Base-by-base conservation (phyloP, 2,329 filamentous ascomycete genomes). In the Colletotrichum lini region DNA sequence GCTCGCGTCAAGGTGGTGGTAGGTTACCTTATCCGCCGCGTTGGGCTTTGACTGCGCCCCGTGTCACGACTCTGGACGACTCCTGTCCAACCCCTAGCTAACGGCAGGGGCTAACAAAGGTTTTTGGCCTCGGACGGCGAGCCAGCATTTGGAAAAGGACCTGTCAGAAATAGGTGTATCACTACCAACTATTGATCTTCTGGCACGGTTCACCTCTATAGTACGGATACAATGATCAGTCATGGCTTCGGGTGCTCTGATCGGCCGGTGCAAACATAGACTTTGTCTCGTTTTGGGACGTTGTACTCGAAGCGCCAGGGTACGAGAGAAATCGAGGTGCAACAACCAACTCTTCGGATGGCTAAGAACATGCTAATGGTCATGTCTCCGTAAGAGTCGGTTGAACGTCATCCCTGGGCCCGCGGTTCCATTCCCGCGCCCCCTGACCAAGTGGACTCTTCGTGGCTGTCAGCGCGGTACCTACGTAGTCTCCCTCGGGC, bases 21-120 rank as follows among this genome's bases (percentile, higher is more conserved):
- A 40, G n/a, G n/a, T 57, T 42, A 21, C 54, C 53, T 56, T 9
- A 57, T 18, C 26, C 58, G 45, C 58, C 30, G 35, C 4, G 38
- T n/a, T 42, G 50, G 61, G 61, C 40, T 56, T 69, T 58, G 67
- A 42, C 67, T 69, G 62, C 54, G 47, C 67, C 67, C 61, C 61
- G 52, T 47, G 40, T 65, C 62, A 47, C 67, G 45, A 53, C 53
- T 65, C 59, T 40, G n/a, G 30, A 40, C 38, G 23, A 53, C 16
- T 59, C 40, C 30, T 49, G 23, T n/a, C 62, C 62, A 66, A 45
- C 38, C 67, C 67, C 62, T 65, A 54, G 45, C 40, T 45, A 38
- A 45, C 52, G 15, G 18, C 12, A 40, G 26, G 60, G 58, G 59
- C n/a, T 50, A 40, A n/a, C 58, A 61, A 38, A 38, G 58, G 58